Evolutionary conservation across 257 asterid genomes (phyloP).

Genomic region (Thymus quinquecostatus): DNA sequence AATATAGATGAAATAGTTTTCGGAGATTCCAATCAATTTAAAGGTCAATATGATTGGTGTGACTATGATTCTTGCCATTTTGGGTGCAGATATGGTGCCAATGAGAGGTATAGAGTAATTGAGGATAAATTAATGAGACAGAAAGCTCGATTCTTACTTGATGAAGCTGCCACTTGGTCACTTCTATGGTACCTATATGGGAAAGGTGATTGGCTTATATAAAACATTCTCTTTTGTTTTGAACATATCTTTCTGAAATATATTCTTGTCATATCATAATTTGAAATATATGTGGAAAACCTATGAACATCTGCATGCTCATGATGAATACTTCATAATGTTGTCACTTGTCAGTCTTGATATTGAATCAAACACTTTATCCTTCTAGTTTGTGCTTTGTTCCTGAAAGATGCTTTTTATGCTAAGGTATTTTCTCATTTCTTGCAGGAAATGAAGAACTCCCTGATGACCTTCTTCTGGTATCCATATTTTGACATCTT

Average conservation of each 20-base stretch:
- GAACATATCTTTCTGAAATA: neutral
- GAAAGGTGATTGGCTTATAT: constrained; percentile 60
- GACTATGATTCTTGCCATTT: constrained; percentile 15
- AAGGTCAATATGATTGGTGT: constrained; percentile 20
- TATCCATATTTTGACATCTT: constrained; percentile 36
- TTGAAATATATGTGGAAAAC: constrained; percentile 12
- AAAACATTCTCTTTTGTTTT: constrained; percentile 1
- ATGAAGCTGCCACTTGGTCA: constrained; percentile 99
- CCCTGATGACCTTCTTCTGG: constrained; percentile 73
- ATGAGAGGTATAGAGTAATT: constrained; percentile 72
- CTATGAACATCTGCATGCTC: constrained; percentile 18
- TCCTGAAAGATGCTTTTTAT: constrained; percentile 19
- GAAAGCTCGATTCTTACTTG: constrained; percentile 80
- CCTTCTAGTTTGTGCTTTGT: constrained; percentile 9
- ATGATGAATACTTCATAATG: constrained; percentile 24
- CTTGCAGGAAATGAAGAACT: constrained; percentile 88
- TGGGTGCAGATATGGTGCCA: constrained; percentile 78
- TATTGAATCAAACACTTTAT: constrained; percentile 25
- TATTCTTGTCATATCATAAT: constrained; percentile 6
- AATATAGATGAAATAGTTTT: constrained; percentile 20
- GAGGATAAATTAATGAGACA: constrained; percentile 96
- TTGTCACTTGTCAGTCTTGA: constrained; percentile 6
- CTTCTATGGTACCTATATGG: constrained; percentile 95
- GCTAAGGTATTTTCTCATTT: constrained; percentile 35
- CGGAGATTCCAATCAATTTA: neutral